Evolutionary conservation across 192 early-diverging fungal genomes (phyloP).

Genomic region (Gigaspora rosea): DNA sequence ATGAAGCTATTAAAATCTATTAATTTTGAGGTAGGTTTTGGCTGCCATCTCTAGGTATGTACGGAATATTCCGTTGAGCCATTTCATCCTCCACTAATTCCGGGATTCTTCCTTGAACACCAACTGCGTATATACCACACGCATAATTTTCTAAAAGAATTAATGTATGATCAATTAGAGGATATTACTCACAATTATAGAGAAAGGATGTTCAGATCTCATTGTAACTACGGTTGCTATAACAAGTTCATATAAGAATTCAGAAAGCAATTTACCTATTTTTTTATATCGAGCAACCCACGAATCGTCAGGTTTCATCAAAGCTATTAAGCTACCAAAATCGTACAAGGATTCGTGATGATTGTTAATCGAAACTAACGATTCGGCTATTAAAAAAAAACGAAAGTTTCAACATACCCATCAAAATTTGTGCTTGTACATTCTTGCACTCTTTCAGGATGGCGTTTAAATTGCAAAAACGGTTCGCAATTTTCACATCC

Average conservation of each 20-base stretch:
- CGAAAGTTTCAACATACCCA: conserved; percentile 48
- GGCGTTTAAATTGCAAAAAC: conserved; percentile 67
- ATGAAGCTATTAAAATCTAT: no score
- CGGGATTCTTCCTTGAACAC: background rate
- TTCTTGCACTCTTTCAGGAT: conserved; percentile 63
- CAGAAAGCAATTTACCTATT: background rate
- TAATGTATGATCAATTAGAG: background rate
- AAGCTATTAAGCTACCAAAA: background rate
- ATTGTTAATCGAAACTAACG: no score
- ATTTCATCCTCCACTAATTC: background rate
- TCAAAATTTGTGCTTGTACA: conserved; percentile 81
- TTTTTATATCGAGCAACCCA: background rate
- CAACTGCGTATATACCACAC: background rate
- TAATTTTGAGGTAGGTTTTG: background rate
- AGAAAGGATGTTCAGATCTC: background rate
- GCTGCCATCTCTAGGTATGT: background rate
- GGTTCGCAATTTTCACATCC: conserved; percentile 88
- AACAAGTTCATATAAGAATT: no score
- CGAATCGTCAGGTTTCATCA: background rate
- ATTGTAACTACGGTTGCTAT: no score
- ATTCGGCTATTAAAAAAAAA: background rate
- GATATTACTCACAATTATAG: background rate
- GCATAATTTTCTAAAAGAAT: background rate
- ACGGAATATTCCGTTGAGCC: background rate
- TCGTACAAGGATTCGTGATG: background rate